Evolutionary conservation across 345 rosid genomes (phyloP).

Genomic region (Eucalyptus guilfoylei): DNA sequence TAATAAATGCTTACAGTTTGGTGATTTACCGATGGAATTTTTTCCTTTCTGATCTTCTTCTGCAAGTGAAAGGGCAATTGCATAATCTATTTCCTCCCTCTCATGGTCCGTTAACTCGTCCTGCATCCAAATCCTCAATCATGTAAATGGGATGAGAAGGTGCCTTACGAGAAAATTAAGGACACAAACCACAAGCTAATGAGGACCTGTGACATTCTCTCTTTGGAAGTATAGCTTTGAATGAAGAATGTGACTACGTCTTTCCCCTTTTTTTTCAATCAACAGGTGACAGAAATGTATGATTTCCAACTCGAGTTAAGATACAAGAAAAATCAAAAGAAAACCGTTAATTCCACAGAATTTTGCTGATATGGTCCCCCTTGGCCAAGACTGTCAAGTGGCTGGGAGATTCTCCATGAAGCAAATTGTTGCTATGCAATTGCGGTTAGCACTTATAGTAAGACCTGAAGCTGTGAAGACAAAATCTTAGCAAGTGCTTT

Average conservation of each 20-base stretch:
- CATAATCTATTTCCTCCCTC: constrained; percentile 59
- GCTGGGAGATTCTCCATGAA: neutral
- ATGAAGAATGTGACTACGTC: neutral
- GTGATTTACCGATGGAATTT: constrained; percentile 39
- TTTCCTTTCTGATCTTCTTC: constrained; percentile 73
- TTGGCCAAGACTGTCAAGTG: neutral
- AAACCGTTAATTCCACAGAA: neutral
- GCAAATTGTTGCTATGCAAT: neutral
- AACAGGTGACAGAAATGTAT: neutral
- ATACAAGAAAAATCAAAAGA: neutral
- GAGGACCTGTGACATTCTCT: neutral
- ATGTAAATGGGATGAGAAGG: neutral
- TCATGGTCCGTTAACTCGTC: constrained; percentile 56
- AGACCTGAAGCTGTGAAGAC: neutral
- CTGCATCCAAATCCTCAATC: constrained; percentile 22
- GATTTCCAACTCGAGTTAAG: neutral
- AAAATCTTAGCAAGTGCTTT: neutral
- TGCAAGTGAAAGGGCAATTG: constrained; percentile 77
- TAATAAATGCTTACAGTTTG: neutral
- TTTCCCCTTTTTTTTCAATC: neutral
- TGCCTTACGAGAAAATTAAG: neutral
- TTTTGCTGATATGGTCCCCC: neutral
- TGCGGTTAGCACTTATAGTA: neutral
- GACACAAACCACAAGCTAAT: neutral
- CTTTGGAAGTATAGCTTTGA: neutral